A percentile compares a stretch with the other conserved stretches of the same genome.
Conservation (phyloP, 192 early-diverging fungal genomes). For the Coemansia sp. region DNA sequence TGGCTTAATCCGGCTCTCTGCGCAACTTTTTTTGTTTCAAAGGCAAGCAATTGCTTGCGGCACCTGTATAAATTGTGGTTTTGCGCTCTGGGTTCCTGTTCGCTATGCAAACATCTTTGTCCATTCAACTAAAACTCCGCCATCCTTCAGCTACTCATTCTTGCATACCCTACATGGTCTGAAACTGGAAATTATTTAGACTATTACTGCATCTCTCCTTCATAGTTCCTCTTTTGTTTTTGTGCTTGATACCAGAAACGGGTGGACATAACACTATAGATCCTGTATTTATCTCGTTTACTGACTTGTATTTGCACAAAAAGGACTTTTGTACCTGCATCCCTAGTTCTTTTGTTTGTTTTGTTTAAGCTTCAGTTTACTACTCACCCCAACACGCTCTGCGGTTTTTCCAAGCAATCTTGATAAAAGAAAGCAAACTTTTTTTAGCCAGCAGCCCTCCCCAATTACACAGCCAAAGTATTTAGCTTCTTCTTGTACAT, state of each 20-base stretch:
- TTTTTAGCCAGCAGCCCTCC: slow-evolving; percentile 3
- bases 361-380: slow-evolving; percentile 8
- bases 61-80: too few relatives aligned
- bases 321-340: slow-evolving; percentile 1
- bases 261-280: neutral
- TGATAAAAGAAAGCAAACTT: neutral
- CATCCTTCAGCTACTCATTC: neutral
- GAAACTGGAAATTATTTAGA: neutral
- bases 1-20: too few relatives aligned
- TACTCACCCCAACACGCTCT: neutral
- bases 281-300: neutral
- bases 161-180: neutral
- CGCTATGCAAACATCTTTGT: neutral
- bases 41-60: too few relatives aligned
- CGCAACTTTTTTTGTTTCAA: too few relatives aligned
- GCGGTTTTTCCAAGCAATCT: neutral
- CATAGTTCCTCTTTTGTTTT: neutral
- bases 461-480: neutral
- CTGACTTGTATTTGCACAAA: neutral
- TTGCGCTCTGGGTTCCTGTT: too few relatives aligned
- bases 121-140: neutral
- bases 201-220: neutral
- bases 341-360: slow-evolving; percentile 3
- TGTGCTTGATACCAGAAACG: neutral
- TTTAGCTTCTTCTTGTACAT: neutral